phyloP scores from a whole-genome alignment of 2,329 filamentous ascomycete species.

The Aspergillus eucalypticola region DNA sequence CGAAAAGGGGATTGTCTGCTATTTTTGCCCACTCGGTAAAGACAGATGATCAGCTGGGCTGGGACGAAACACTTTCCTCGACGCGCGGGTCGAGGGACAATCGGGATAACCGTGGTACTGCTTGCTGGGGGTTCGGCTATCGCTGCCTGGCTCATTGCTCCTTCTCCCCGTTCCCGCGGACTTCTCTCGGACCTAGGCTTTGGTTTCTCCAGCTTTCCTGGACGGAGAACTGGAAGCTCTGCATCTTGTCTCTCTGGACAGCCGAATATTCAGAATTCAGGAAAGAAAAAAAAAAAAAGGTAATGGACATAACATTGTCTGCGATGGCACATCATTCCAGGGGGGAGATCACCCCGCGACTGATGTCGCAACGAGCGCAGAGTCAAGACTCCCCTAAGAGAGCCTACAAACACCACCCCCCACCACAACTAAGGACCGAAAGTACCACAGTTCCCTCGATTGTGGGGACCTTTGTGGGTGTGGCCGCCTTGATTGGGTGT shows the following conservation, averaged over 20 bases:
- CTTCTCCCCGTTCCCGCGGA: slow-evolving; percentile 1
- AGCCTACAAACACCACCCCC: no score
- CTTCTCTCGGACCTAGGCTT: neutral
- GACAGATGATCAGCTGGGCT: neutral
- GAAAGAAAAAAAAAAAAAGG: no score
- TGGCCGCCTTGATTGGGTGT: neutral
- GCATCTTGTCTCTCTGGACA: neutral
- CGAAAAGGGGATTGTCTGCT: neutral
- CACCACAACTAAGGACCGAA: no score
- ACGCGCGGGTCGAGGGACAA: neutral
- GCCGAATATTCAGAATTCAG: neutral
- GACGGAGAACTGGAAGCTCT: slow-evolving; percentile 1
- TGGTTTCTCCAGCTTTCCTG: neutral
- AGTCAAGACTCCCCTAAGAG: no score
- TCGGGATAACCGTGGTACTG: neutral
- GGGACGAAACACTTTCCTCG: neutral
- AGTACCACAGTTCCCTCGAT: neutral
- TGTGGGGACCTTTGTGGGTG: slow-evolving; percentile 1
- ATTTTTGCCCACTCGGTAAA: neutral
- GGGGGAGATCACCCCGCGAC: neutral
- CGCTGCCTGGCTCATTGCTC: neutral
- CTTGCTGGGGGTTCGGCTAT: neutral
- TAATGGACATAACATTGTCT: neutral
- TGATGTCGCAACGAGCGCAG: no score
- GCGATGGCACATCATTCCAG: neutral